Evolutionary conservation across 495 filamentous ascomycete species (phyloP), one percentile per base, ranked within the genome.

Genomic region (Aspergillus ellipticus): DNA sequence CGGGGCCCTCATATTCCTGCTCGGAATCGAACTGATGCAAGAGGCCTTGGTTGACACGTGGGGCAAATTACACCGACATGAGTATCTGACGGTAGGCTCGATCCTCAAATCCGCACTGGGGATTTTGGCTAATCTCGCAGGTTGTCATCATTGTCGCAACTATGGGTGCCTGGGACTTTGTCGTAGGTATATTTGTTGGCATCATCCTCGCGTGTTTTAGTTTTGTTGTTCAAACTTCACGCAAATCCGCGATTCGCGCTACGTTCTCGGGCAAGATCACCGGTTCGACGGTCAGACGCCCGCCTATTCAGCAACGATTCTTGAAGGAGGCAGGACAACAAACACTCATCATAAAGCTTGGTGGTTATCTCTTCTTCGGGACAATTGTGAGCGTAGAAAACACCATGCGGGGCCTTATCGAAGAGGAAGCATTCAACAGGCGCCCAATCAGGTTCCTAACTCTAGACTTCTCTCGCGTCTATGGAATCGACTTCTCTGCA

Each of bases 121-220:
- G n/a, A n/a, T 43, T 53, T 45, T 31, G 28, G 41, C 59, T 64
- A 55, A 67, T 66, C 70, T 54, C 61, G 35, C 58, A 89, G 84
- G 88, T 97, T 52, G 74, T 96, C 51, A 85, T 85, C n/a, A 97
- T 98, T 60, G 90, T 96, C 5, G 76, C 96, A 28, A 89, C 92
- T 17, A 98, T 98, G 95, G 95, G 95, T 5, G 84, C 88, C 22
- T 95, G 91, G 74, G 94, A 98, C 67, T 97, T 98, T 65, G 94
- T 97, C 5, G 81, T 88, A 22, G 94, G 95, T 26, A 97, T 98
- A 31, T 82, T 96, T 10, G 81, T 93, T 51, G 94, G 94, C 20
- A 95, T 98, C 54, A 82, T 95, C 11, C 74, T 97, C 48, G 95
- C 95, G 2, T 97, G 94, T 60, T 81, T 95, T 54, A 91, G 87